phyloP scores from a whole-genome alignment of 2,329 filamentous ascomycete genomes.

The Cryphonectria japonica region DNA sequence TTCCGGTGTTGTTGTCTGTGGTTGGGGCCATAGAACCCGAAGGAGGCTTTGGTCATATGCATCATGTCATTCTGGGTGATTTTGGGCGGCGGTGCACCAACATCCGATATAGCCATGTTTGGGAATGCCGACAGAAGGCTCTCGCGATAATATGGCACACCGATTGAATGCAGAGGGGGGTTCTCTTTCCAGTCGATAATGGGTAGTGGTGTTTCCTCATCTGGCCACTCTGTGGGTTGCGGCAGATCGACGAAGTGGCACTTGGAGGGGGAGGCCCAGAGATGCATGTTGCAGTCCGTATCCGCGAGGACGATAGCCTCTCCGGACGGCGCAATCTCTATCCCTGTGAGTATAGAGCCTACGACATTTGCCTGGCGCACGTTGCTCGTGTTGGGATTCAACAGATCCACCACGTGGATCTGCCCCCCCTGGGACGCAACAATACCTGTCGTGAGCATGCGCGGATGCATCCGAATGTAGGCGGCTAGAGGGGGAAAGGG shows the following conservation, averaged over 20 bases:
- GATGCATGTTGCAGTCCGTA: slow-evolving; percentile 74
- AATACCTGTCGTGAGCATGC: slow-evolving; percentile 92
- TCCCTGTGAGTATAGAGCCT: slow-evolving; percentile 71
- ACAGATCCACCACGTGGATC: slow-evolving; percentile 93
- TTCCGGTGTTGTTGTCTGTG: slow-evolving; percentile 71
- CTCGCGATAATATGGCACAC: slow-evolving; percentile 93
- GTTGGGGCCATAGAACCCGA: slow-evolving; percentile 79
- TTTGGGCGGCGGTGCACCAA: slow-evolving; percentile 79
- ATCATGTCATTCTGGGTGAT: slow-evolving; percentile 73
- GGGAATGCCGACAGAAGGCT: slow-evolving; percentile 88
- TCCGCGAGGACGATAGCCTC: slow-evolving; percentile 84
- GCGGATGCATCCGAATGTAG: slow-evolving; percentile 94
- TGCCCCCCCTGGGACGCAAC: slow-evolving; percentile 91
- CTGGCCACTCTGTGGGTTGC: slow-evolving; percentile 77
- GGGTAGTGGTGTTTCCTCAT: slow-evolving; percentile 61
- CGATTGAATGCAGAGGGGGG: slow-evolving; percentile 79
- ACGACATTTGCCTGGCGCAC: slow-evolving; percentile 78
- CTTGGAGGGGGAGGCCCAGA: slow-evolving; percentile 88
- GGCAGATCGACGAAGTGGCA: slow-evolving; percentile 84
- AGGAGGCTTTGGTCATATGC: slow-evolving; percentile 71
- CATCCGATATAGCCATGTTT: slow-evolving; percentile 78
- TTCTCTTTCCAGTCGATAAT: slow-evolving; percentile 72
- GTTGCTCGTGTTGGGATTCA: slow-evolving; percentile 88
- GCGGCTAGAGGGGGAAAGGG: slow-evolving; percentile 91
- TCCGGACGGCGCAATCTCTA: slow-evolving; percentile 86